Base-by-base conservation (phyloP, 192 early-diverging fungal genomes). In the Chytriomyces sp. region DNA sequence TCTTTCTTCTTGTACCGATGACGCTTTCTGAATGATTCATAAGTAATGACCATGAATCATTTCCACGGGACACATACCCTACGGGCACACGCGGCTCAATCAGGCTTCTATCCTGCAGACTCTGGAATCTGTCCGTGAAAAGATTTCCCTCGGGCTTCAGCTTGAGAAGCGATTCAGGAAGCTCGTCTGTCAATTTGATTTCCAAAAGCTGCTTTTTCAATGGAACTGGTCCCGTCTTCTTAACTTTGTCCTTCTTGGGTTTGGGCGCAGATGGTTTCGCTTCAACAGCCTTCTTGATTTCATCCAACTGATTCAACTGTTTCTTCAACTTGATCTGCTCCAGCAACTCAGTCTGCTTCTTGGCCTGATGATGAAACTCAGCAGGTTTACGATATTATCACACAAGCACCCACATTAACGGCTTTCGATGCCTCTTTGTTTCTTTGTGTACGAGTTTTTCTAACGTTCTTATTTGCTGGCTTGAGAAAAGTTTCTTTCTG, bases 111-210 rank as follows among this genome's bases (percentile, higher is more conserved):
- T 82, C 84, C 64, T 85, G 80, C 53, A 86, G 57, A 57, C 73
- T 76, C 54, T 57, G 49, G 72, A 86, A 86, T 25, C 85, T 65
- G 65, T 86, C 85, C 28, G 70, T 78, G 62, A 86, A 75, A 52
- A 84, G 39, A 65, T 83, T 86, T 22, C 82, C 85, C 72, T 86
- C 85, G 3, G 85, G 85, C 64, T 82, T 62, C 22, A 86, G 73
- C 56, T 70, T 77, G 19, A 76, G 70, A 14, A 86, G 61, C 4
- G 77, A 76, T 31, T 82, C 79, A 3, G 78, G 70, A 1, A 86
- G 65, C 39, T 84, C 82, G 33, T 86, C 85, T 22, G 81, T 80
- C 22, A 86, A 64, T 49, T 78, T 76, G 22, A 86, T 76, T 65
- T 82, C 81, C 66, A 85, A 75, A 14, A 76, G 76, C 40, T 59